Evolutionary conservation across 2,329 filamentous ascomycete genomes (phyloP).

Genomic region (Epichloe bromicola): DNA sequence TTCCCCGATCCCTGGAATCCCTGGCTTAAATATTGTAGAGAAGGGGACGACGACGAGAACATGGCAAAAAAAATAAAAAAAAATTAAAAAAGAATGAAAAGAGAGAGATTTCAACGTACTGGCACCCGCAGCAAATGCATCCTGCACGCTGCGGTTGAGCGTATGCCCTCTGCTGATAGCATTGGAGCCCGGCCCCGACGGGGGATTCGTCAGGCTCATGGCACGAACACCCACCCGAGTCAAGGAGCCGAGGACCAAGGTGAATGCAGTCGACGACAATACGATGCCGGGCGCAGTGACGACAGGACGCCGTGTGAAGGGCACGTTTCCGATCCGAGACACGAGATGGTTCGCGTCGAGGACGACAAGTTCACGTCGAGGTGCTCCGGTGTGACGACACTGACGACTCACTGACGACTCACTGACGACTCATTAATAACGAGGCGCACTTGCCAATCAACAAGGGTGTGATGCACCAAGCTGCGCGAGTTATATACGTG

Average conservation of each 20-base stretch:
- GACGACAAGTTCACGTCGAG: not conserved
- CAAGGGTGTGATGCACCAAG: no score
- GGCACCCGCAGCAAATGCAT: conserved; percentile 47
- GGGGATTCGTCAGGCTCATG: conserved; percentile 43
- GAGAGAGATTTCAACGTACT: not conserved
- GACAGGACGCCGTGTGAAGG: no score
- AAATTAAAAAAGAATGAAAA: no score
- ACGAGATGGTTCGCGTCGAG: not conserved
- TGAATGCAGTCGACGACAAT: no score
- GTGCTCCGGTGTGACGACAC: not conserved
- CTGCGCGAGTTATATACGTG: no score
- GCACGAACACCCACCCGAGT: not conserved
- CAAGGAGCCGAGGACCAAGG: no score
- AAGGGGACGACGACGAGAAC: not conserved
- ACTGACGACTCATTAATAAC: not conserved
- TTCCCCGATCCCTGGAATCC: no score
- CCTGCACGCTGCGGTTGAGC: conserved; percentile 46
- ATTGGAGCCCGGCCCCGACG: conserved; percentile 36
- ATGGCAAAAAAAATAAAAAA: not conserved
- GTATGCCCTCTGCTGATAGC: conserved; percentile 26
- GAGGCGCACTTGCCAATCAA: no score
- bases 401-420: not conserved
- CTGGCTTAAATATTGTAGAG: no score
- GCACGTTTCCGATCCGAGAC: not conserved
- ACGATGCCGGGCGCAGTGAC: no score